Evolutionary conservation across 148 eudicot species (phyloP).

Genomic region (Persicaria maculosa): DNA sequence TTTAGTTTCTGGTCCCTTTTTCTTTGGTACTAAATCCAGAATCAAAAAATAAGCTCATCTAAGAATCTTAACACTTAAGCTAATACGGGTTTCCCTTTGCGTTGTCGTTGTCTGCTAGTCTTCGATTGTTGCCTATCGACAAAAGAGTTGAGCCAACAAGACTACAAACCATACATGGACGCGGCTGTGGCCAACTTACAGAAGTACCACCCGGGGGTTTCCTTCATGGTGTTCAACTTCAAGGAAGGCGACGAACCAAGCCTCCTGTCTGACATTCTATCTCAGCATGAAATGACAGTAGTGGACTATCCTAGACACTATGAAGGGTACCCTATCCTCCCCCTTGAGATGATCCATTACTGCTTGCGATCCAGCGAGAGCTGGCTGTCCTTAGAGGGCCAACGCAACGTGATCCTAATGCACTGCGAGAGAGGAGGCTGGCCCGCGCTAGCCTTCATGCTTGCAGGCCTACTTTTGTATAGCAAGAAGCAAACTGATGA

Average conservation of each 20-base stretch:
- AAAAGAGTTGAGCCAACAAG: conserved; percentile 28
- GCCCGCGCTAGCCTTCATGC: conserved; percentile 72
- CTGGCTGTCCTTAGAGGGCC: conserved; percentile 54
- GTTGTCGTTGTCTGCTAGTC: conserved; percentile 25
- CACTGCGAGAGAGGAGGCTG: conserved; percentile 71
- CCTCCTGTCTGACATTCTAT: conserved; percentile 37
- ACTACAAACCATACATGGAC: conserved; percentile 36
- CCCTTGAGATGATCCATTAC: conserved; percentile 51
- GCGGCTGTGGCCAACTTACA: conserved; percentile 38
- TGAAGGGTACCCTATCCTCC: conserved; percentile 50
- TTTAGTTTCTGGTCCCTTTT: background rate
- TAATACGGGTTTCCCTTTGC: background rate
- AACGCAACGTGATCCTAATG: conserved; percentile 58
- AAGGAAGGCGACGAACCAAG: conserved; percentile 34
- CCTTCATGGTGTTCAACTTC: conserved; percentile 65
- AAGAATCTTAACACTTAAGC: background rate
- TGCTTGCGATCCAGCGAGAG: conserved; percentile 54
- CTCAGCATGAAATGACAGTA: conserved; percentile 53
- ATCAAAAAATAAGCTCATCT: background rate
- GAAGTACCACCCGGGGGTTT: conserved; percentile 45
- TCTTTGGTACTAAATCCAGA: background rate
- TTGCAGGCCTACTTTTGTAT: conserved; percentile 55
- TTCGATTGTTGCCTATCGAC: conserved; percentile 63
- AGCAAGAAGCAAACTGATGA: conserved; percentile 44
- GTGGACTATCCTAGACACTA: conserved; percentile 59